These are phyloP conservation scores for Phytopythium helicoides DNA, from an alignment of 352 stramenopile genomes.

Conservation along the genomic window DNA sequence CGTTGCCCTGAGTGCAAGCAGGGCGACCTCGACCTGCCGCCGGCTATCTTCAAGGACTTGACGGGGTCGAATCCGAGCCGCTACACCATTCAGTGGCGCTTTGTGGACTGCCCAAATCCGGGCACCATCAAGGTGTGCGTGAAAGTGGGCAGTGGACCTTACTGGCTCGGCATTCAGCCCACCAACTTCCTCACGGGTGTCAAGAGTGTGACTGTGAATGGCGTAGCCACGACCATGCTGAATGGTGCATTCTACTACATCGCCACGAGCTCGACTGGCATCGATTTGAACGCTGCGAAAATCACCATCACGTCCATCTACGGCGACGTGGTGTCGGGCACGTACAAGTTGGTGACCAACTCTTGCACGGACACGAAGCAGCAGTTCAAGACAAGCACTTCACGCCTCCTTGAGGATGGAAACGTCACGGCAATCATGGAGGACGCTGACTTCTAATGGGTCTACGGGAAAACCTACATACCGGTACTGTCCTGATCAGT, in stretches of 20 bases:
- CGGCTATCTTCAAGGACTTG: constrained; percentile 22
- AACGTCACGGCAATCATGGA: constrained; percentile 22
- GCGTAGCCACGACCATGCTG: no score
- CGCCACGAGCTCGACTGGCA: background rate
- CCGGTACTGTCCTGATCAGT: no score
- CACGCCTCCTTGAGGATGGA: constrained; percentile 11
- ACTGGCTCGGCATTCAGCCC: no score
- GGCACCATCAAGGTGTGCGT: no score
- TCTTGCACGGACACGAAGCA: no score
- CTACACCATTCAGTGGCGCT: constrained; percentile 17
- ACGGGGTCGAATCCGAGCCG: constrained; percentile 23
- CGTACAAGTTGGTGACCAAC: constrained; percentile 7
- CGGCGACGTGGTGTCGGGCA: background rate
- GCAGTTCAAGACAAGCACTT: constrained; percentile 14
- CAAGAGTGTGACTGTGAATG: no score
- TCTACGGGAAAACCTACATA: no score
- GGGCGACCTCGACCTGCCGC: constrained; percentile 34
- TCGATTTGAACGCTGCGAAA: background rate
- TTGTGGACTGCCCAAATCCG: no score
- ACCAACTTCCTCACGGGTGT: no score
- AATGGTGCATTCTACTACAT: no score
- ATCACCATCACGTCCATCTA: constrained; percentile 1
- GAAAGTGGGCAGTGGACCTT: no score
- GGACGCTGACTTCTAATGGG: no score
- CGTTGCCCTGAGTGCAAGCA: constrained; percentile 32